Conservation (phyloP, 331 rosid species). For the Quercus tomentella region DNA sequence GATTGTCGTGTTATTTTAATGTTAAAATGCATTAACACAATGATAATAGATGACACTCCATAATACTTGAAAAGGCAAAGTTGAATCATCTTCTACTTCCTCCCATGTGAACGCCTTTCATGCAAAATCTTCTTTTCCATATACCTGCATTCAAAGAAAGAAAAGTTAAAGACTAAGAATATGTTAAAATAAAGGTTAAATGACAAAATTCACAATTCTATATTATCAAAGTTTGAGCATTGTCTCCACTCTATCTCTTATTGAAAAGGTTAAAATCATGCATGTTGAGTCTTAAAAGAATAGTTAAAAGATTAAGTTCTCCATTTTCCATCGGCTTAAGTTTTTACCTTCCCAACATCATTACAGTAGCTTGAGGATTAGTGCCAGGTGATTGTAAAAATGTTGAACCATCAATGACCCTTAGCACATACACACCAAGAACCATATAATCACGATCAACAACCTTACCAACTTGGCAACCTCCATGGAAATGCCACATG, state of each 20-base stretch:
- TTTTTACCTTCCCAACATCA: conserved; percentile 77
- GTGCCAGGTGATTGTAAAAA: conserved; percentile 58
- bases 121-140: conserved; percentile 55
- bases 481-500: conserved; percentile 83
- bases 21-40: not conserved
- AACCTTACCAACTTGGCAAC: conserved; percentile 55
- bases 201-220: no score
- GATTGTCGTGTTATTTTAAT: no score
- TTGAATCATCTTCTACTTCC: conserved; percentile 10
- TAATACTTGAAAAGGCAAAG: not conserved
- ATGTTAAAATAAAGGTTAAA: no score
- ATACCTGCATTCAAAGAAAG: conserved; percentile 36
- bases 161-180: no score
- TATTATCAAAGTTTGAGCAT: no score
- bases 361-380: conserved; percentile 72
- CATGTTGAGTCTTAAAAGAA: not conserved
- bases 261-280: not conserved
- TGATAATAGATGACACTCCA: not conserved
- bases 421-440: conserved; percentile 46
- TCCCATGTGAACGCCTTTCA: conserved; percentile 8
- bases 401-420: conserved; percentile 78
- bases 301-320: no score
- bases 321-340: no score
- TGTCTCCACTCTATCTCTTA: no score
- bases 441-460: conserved; percentile 56